phyloP scores from a whole-genome alignment of 176 grass and related monocot species.

The Ampelocalamus luodianensis region DNA sequence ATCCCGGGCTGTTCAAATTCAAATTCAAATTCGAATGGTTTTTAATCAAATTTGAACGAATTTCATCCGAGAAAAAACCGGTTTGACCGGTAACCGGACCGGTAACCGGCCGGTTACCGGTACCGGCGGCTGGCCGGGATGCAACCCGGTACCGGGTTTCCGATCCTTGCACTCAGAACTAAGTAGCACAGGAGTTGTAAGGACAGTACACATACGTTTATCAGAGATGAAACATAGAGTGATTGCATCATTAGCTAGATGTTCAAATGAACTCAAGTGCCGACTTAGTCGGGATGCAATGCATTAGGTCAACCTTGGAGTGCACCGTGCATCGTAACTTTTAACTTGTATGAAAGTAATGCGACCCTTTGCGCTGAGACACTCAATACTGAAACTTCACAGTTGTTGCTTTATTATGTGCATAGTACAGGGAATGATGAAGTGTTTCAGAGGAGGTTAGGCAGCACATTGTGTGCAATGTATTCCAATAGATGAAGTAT shows the following conservation, averaged over 20 bases:
- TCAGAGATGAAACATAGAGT: background rate
- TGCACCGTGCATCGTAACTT: background rate
- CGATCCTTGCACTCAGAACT: background rate
- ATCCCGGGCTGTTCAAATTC: too few relatives aligned
- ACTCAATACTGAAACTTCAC: conserved; percentile 1
- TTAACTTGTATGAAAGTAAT: background rate
- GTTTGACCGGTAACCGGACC: too few relatives aligned
- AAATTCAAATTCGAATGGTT: too few relatives aligned
- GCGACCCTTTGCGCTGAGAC: background rate
- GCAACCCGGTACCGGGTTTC: too few relatives aligned
- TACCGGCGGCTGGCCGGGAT: too few relatives aligned
- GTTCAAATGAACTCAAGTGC: background rate
- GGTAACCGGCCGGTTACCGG: too few relatives aligned
- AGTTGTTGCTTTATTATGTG: background rate
- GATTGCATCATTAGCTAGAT: background rate
- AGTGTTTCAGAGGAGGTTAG: background rate
- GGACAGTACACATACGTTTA: background rate
- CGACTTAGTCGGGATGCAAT: background rate
- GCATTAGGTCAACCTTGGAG: background rate
- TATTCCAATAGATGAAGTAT: background rate
- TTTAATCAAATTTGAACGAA: too few relatives aligned
- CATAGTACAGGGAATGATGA: background rate
- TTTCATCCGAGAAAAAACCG: too few relatives aligned
- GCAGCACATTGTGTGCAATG: background rate
- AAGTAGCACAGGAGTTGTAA: conserved; percentile 26